Conservation (phyloP, 768 basidiomycete genomes). For the Suillus placidus region DNA sequence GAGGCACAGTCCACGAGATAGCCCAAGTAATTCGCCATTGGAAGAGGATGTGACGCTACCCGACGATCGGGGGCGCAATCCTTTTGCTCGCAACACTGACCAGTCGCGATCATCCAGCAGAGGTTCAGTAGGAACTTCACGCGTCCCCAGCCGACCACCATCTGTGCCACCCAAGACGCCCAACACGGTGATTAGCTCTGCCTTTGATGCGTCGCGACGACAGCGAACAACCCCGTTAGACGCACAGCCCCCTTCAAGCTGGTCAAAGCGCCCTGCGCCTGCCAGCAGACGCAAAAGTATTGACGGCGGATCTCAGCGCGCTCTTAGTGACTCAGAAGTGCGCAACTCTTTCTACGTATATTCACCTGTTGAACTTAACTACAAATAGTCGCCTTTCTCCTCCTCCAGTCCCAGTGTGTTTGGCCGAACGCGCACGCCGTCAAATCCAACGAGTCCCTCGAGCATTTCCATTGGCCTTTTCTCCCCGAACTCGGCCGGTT, state of each 20-base stretch:
- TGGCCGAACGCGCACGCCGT: conserved; percentile 64
- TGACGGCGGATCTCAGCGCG: conserved; percentile 57
- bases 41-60: conserved; percentile 39
- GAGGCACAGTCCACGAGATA: conserved; percentile 38
- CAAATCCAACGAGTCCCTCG: conserved; percentile 59
- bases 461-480: conserved; percentile 23
- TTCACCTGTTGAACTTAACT: conserved; percentile 8
- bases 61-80: conserved; percentile 43
- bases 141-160: conserved; percentile 50
- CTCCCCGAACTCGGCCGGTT: conserved; percentile 51
- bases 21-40: conserved; percentile 37
- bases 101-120: conserved; percentile 61
- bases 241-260: conserved; percentile 70
- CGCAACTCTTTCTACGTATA: conserved; percentile 18
- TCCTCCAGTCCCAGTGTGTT: conserved; percentile 48
- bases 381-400: conserved; percentile 34
- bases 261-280: conserved; percentile 69
- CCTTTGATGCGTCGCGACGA: conserved; percentile 69
- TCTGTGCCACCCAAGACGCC: conserved; percentile 62
- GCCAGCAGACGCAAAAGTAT: conserved; percentile 73
- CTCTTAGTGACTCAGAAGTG: conserved; percentile 76
- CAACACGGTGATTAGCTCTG: conserved; percentile 46
- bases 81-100: conserved; percentile 24
- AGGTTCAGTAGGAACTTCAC: conserved; percentile 50
- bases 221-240: conserved; percentile 71